phyloP scores from a whole-genome alignment of 805 yeast species.

The Yamadazyma ubonensis region DNA sequence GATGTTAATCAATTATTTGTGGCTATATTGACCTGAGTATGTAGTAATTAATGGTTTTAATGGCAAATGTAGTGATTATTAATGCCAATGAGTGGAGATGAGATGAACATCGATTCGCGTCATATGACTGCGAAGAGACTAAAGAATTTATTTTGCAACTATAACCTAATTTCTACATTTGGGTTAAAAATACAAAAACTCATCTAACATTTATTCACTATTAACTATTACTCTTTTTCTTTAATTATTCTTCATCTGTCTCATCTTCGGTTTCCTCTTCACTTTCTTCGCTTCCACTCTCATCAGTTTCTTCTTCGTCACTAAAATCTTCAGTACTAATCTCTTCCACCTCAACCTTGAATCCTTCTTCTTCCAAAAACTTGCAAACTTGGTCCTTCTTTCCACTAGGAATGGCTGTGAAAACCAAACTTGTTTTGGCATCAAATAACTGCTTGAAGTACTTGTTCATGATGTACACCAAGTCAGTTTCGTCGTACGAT shows the following conservation, averaged over 20 bases:
- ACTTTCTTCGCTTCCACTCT: constrained; percentile 18
- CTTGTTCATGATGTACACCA: constrained; percentile 47
- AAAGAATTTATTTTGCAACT: too few species aligned
- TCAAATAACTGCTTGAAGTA: constrained; percentile 70
- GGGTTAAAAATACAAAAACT: not conserved
- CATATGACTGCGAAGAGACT: too few species aligned
- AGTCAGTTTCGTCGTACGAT: constrained; percentile 50
- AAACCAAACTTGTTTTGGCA: constrained; percentile 53
- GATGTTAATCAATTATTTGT: too few species aligned
- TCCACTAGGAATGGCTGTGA: constrained; percentile 72
- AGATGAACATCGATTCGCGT: not conserved
- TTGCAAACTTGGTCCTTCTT: constrained; percentile 47
- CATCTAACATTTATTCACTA: not conserved
- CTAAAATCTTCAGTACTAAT: constrained; percentile 29
- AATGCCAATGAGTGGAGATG: not conserved
- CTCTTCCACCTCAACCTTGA: constrained; percentile 57
- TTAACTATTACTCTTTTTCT: not conserved
- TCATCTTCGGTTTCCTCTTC: not conserved
- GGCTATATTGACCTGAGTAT: too few species aligned
- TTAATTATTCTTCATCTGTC: not conserved
- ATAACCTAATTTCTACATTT: too few species aligned
- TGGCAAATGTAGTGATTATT: too few species aligned
- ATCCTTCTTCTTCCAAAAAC: constrained; percentile 56
- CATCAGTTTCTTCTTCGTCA: constrained; percentile 23
- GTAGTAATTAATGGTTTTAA: too few species aligned